Percentiles rank a stretch among this genome's conserved stretches.
phyloP scores from a whole-genome alignment of 805 yeast species.

The Ogataea nitratoaversa region DNA sequence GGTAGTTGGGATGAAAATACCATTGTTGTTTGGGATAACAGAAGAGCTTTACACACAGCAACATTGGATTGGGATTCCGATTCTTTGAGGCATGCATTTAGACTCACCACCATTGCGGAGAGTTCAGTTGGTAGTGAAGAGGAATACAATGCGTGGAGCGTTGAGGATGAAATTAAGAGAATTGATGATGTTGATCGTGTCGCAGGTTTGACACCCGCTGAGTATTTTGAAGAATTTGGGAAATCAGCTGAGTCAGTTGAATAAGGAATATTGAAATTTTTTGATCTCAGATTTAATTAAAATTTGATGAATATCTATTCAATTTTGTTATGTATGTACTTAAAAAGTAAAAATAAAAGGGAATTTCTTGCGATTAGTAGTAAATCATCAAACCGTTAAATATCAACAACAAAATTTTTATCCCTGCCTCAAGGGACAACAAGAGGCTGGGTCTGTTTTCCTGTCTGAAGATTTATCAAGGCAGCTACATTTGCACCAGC shows the following conservation, averaged over 20 bases:
- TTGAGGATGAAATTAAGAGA: conserved; percentile 5
- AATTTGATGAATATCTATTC: no score
- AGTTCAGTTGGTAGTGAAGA: conserved; percentile 37
- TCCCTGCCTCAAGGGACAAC: conserved; percentile 10
- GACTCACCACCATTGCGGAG: conserved; percentile 67
- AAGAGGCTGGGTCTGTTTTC: conserved; percentile 25
- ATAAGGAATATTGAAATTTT: no score
- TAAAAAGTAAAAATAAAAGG: no score
- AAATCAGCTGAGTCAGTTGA: not conserved
- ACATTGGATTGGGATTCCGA: conserved; percentile 61
- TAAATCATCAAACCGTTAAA: not conserved
- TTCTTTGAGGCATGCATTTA: conserved; percentile 57
- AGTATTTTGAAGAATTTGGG: not conserved
- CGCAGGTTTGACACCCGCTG: conserved; percentile 27
- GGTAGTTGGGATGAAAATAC: conserved; percentile 62
- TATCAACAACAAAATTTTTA: not conserved
- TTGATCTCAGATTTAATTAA: not conserved
- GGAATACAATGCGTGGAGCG: conserved; percentile 14
- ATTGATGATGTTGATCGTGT: not conserved
- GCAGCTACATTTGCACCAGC: conserved; percentile 49
- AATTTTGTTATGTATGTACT: no score
- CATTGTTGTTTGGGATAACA: conserved; percentile 69
- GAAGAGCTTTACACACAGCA: conserved; percentile 60
- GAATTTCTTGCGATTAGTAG: no score
- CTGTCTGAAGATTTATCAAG: conserved; percentile 29